phyloP scores from a whole-genome alignment of 208 protist species.

The Borovskyia barvae region DNA sequence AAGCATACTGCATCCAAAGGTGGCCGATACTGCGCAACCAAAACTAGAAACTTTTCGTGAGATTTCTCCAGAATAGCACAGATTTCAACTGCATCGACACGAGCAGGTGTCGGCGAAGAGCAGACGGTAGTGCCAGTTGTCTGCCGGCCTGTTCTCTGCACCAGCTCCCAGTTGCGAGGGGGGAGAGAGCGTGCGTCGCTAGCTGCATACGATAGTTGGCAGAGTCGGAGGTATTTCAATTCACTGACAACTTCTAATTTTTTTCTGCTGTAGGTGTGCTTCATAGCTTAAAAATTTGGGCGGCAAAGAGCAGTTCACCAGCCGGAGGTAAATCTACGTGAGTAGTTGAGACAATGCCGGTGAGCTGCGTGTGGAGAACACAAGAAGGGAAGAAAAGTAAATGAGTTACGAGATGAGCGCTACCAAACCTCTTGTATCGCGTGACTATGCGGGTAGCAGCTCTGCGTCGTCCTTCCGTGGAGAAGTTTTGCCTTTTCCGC shows the following conservation, averaged over 20 bases:
- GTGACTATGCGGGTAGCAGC: too few species aligned
- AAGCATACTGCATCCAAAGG: constrained; percentile 61
- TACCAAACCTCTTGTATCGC: too few species aligned
- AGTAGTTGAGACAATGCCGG: too few species aligned
- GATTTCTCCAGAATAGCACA: constrained; percentile 46
- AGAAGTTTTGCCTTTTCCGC: too few species aligned
- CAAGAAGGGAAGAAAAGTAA: too few species aligned
- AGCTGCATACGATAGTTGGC: constrained; percentile 22
- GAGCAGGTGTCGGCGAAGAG: constrained; percentile 35
- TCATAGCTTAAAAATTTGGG: constrained; percentile 17
- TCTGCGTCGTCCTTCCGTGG: too few species aligned
- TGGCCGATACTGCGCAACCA: constrained; percentile 83
- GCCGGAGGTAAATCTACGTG: too few species aligned
- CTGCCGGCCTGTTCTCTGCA: constrained; percentile 50
- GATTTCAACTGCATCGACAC: constrained; percentile 71
- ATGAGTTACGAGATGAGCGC: too few species aligned
- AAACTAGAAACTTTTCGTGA: constrained; percentile 44
- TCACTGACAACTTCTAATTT: constrained; percentile 25
- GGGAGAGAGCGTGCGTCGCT: constrained; percentile 7
- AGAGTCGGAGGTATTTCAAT: constrained; percentile 34
- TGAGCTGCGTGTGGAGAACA: too few species aligned
- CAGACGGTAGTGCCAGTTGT: constrained; percentile 28
- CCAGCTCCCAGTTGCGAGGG: constrained; percentile 59
- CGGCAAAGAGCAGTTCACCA: not conserved
- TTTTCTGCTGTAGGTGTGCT: constrained; percentile 34